Conservation (phyloP, 2,329 filamentous ascomycete genomes). For the Fusarium longipes region DNA sequence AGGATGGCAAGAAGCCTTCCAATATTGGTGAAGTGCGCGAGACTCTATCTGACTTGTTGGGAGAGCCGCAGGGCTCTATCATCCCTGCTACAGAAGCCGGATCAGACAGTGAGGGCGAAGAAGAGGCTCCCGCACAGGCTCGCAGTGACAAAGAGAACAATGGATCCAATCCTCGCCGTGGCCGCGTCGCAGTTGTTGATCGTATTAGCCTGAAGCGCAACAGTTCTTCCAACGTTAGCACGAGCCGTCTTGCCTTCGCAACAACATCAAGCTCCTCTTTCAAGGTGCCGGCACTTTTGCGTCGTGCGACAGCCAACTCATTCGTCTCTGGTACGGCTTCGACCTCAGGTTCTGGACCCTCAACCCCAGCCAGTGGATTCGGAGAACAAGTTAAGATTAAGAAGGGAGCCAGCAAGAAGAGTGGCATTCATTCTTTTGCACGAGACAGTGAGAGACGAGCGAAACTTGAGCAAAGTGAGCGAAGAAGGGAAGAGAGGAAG, state of each 20-base stretch:
- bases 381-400: conserved; percentile 67
- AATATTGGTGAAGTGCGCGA: conserved; percentile 84
- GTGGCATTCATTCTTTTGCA: conserved; percentile 70
- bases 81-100: conserved; percentile 57
- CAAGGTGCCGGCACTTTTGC: conserved; percentile 76
- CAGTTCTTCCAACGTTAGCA: conserved; percentile 52
- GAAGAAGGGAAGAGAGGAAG: conserved; percentile 68
- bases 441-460: conserved; percentile 68
- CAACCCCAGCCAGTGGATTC: conserved; percentile 53
- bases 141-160: conserved; percentile 63
- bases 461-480: conserved; percentile 66
- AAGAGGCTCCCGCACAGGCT: conserved; percentile 36
- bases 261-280: conserved; percentile 61
- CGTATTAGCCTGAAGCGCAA: conserved; percentile 76
- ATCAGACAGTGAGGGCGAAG: conserved; percentile 58
- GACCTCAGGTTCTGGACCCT: conserved; percentile 49
- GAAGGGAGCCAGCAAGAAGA: conserved; percentile 69
- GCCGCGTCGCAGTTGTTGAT: conserved; percentile 69
- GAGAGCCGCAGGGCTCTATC: conserved; percentile 68
- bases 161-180: conserved; percentile 52
- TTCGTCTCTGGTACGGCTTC: conserved; percentile 55
- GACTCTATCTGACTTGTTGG: conserved; percentile 84
- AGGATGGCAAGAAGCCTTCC: conserved; percentile 73
- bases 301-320: conserved; percentile 78
- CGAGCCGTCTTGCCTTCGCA: conserved; percentile 68